These are phyloP conservation scores for Leccinum pellstonianum DNA, from an alignment of 768 basidiomycete species.

Conservation along the genomic window DNA sequence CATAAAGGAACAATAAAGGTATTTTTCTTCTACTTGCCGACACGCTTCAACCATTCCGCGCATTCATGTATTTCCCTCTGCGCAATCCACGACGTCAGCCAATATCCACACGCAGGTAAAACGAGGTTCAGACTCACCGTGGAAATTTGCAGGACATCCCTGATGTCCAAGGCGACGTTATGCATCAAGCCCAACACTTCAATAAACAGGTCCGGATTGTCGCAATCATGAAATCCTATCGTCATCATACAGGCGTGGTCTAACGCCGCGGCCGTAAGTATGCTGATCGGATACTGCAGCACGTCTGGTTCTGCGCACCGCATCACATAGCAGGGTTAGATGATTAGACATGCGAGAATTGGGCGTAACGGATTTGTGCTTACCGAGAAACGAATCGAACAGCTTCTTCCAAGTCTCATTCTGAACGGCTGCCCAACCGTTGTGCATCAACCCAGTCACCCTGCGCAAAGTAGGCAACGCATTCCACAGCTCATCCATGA, in stretches of 20 bases:
- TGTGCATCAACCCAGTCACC: conserved; percentile 33
- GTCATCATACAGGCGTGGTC: conserved; percentile 40
- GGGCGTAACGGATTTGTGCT: not conserved
- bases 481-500: conserved; percentile 59
- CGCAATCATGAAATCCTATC: conserved; percentile 36
- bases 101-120: too few species aligned
- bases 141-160: conserved; percentile 25
- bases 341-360: not conserved
- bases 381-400: conserved; percentile 43
- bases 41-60: conserved; percentile 19
- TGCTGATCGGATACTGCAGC: conserved; percentile 49
- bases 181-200: conserved; percentile 13
- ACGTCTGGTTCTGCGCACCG: conserved; percentile 48
- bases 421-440: conserved; percentile 48
- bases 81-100: conserved; percentile 7
- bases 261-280: conserved; percentile 54
- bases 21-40: conserved; percentile 2
- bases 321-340: not conserved
- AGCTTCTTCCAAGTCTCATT: conserved; percentile 50
- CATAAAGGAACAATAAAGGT: not conserved
- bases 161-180: conserved; percentile 24
- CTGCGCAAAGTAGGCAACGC: conserved; percentile 52
- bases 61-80: conserved; percentile 29
- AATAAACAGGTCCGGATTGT: not conserved
- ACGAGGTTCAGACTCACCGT: conserved; percentile 13